Percentiles rank a stretch among this genome's conserved stretches.
Conservation (phyloP, 2,329 filamentous ascomycete species). For the Colletotrichum agaves region DNA sequence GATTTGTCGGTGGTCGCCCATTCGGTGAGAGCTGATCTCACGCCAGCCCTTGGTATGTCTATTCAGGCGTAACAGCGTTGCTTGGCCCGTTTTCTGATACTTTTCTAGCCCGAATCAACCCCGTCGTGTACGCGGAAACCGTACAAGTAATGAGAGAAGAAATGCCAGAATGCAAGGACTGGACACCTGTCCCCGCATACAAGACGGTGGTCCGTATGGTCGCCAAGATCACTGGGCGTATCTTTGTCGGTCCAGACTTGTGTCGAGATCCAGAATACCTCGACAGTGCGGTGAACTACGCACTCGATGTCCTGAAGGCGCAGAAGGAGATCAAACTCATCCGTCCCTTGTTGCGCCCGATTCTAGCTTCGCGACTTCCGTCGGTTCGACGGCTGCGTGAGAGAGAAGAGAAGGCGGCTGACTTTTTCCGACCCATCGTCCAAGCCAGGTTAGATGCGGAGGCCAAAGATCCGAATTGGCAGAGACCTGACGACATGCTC, state of each 20-base stretch:
- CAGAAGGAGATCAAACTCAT: constrained; percentile 52
- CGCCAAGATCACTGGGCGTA: constrained; percentile 55
- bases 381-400: constrained; percentile 46
- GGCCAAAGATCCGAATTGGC: constrained; percentile 41
- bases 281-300: constrained; percentile 58
- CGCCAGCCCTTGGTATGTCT: background rate
- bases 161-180: constrained; percentile 50
- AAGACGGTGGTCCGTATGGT: constrained; percentile 55
- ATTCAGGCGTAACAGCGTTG: rapidly evolving
- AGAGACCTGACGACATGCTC: constrained; percentile 56
- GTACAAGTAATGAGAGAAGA: constrained; percentile 45
- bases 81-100: background rate
- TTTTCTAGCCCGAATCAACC: constrained; percentile 46
- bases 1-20: background rate
- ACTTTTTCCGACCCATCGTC: constrained; percentile 51
- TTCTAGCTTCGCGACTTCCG: constrained; percentile 47
- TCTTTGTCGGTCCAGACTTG: constrained; percentile 60
- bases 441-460: constrained; percentile 39
- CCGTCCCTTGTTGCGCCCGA: constrained; percentile 46
- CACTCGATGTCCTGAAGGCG: constrained; percentile 52
- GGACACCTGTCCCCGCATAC: constrained; percentile 53
- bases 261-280: constrained; percentile 57
- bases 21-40: background rate
- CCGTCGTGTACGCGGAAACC: constrained; percentile 48
- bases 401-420: constrained; percentile 47